Percentiles rank a stretch among this genome's conserved stretches.
phyloP scores from a whole-genome alignment of 257 asterid genomes.

The Jaltomata sinuosa region DNA sequence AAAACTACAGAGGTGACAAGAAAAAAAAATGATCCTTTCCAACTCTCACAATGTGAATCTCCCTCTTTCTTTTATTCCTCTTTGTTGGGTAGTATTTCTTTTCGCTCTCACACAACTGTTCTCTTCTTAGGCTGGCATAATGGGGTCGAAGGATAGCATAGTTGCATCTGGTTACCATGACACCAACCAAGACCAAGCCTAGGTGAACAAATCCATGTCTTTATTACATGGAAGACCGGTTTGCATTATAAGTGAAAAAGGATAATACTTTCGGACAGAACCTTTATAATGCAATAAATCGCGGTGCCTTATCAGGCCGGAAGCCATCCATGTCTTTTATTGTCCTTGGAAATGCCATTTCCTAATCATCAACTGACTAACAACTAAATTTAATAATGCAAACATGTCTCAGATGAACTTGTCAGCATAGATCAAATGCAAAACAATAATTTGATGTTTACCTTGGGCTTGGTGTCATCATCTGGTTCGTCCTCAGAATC shows the following conservation, averaged over 20 bases:
- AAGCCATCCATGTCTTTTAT: background rate
- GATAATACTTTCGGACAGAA: background rate
- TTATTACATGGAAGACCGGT: background rate
- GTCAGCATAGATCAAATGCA: background rate
- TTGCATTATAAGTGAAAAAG: background rate
- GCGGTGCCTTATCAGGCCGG: background rate
- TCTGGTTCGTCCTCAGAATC: slow-evolving; percentile 47
- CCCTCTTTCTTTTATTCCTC: background rate
- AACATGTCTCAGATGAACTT: background rate
- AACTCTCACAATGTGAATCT: background rate
- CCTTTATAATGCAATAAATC: background rate
- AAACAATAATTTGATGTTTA: slow-evolving; percentile 15
- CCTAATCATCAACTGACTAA: background rate
- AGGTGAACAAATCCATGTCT: background rate
- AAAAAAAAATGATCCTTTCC: background rate
- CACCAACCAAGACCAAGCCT: background rate
- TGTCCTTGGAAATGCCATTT: background rate
- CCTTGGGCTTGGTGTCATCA: slow-evolving; percentile 53
- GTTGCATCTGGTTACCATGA: background rate
- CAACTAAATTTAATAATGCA: background rate
- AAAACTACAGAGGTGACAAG: background rate
- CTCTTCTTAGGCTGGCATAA: background rate
- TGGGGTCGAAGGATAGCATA: background rate
- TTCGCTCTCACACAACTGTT: background rate
- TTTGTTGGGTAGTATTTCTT: background rate